Base-by-base conservation (phyloP, 83 land plant genomes). In the Picea abies region DNA sequence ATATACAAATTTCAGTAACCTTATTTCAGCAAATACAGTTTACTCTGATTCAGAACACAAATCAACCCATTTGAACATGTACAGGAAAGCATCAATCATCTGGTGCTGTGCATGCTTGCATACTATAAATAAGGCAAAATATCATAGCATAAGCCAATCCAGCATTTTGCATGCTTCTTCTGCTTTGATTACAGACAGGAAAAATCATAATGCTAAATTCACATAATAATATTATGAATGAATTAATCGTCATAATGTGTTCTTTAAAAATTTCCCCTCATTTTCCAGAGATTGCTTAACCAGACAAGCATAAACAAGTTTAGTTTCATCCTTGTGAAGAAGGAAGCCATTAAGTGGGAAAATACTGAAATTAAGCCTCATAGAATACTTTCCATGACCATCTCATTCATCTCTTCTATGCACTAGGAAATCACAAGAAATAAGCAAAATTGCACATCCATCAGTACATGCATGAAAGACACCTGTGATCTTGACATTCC, bases 1-100 rank as follows among this genome's bases (percentile, higher is more conserved):
- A 44, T 73, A 73, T 73, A 44, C 77, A 73, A 73, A 73, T 73
- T 44, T 11, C 56, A 41, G n/a, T 3, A 73, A n/a, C 76, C 22
- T 5, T 20, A 22, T 20, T 41, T 41, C 76, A 15, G 19, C 3
- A 39, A 41, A 3, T 73, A 22, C 47, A 44, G 14, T 16, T 41
- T 25, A 44, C 60, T 20, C 49, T 8, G 25, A 73, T 44, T 9
- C 47, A 39, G 44, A 71, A 47, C 14, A 22, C 22, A 39, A 72
- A 71, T n/a, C 14, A 0, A 20, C 12, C 1, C 44, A 44, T 44
- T 5, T n/a, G 4, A 44, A 41, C 22, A 44, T 20, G 76, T 11
- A 72, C 19, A 72, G 60, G 12, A 72, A 41, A 9, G 58, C 58
- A 73, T 39, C 49, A 56, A 56, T 56, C 60, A 56, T 56, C 60